Evolutionary conservation across 192 early-diverging fungal genomes (phyloP), one percentile per base, ranked within the genome.

Genomic region (Coemansia pectinata): DNA sequence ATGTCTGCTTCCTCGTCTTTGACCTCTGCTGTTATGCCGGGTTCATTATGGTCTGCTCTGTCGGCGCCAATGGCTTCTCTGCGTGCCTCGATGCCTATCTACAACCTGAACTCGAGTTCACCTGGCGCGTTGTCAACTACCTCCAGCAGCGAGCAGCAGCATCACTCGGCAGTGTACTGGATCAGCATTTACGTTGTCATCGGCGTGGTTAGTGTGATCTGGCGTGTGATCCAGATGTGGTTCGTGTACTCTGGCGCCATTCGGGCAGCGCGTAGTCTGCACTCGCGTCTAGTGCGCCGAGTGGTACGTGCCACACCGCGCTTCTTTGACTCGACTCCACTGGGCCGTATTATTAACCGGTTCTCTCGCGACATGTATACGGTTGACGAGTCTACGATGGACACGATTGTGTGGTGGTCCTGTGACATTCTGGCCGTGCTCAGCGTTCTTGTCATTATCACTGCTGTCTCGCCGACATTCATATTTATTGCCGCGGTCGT

Each of bases 321-420:
- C 33, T 96, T 95, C 86, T 97, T 92, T 78, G 94, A 95, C 64
- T 85, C 91, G 14, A 94, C 91, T 3, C 95, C 95, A 23, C 71
- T 93, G 7, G 94, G 94, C 31, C 87, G 91, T 25, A 91, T 95
- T 60, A 88, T 91, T 65, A 96, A 95, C 76, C 77, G 96, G 36
- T 94, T 94, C 74, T 91, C 91, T 23, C 90, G 90, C 17, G 93
- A 98, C 81, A 90, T 96, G 68, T 87, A 91, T 33, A 86, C 86
- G 4, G 74, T 96, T 67, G 95, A 96, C 74, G 87, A 89, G 48
- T 65, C 60, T 4, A 74, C 89, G 39, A 85, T 86, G 48, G 85
- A 86, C 21, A 66, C 72, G 15, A 61, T 87, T 14, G 71, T 79
- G 21, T 88, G 81, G 70, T 84, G 89, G 21, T 61, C 91, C 41